Percentiles rank a stretch among this genome's conserved stretches.
phyloP scores from a whole-genome alignment of 1,284 basidiomycete species.

The Cutaneotrichosporon cutaneum region DNA sequence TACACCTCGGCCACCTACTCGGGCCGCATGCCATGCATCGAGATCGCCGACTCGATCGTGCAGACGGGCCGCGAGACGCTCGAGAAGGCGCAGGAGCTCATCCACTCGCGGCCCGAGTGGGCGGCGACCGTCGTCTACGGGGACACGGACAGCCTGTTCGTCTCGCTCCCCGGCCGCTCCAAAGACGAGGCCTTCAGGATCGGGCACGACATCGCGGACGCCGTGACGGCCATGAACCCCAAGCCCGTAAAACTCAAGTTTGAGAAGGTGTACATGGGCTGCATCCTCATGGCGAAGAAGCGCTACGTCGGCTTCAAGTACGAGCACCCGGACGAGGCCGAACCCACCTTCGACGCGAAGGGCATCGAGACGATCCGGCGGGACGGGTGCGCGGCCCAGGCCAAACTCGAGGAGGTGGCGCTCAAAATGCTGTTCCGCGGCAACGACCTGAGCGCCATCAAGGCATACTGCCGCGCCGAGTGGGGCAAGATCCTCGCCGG shows the following conservation, averaged over 20 bases:
- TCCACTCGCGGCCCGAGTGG: slow-evolving; percentile 78
- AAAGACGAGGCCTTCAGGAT: slow-evolving; percentile 91
- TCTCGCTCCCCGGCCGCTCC: slow-evolving; percentile 82
- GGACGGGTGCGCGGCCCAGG: slow-evolving; percentile 82
- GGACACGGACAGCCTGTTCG: slow-evolving; percentile 95
- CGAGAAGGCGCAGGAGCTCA: slow-evolving; percentile 84
- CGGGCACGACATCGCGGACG: slow-evolving; percentile 86
- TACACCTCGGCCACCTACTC: slow-evolving; percentile 93
- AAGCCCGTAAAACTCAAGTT: slow-evolving; percentile 93
- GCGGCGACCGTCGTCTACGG: slow-evolving; percentile 92
- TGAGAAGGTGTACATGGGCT: slow-evolving; percentile 95
- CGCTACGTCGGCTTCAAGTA: slow-evolving; percentile 96
- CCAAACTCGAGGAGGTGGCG: slow-evolving; percentile 83
- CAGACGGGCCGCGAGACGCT: slow-evolving; percentile 93
- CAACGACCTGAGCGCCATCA: slow-evolving; percentile 83
- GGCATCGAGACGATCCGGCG: slow-evolving; percentile 95
- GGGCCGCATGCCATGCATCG: slow-evolving; percentile 96
- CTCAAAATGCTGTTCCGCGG: slow-evolving; percentile 88
- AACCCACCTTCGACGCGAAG: slow-evolving; percentile 90
- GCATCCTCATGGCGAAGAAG: slow-evolving; percentile 92
- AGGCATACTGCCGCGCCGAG: slow-evolving; percentile 78
- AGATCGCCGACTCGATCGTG: slow-evolving; percentile 96
- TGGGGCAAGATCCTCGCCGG: slow-evolving; percentile 85
- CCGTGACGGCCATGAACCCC: slow-evolving; percentile 82
- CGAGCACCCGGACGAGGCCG: slow-evolving; percentile 73